A percentile compares a stretch with the other conserved stretches of the same genome.
Conservation (phyloP, 176 grass and related monocot genomes). For the Dactylis glomerata region DNA sequence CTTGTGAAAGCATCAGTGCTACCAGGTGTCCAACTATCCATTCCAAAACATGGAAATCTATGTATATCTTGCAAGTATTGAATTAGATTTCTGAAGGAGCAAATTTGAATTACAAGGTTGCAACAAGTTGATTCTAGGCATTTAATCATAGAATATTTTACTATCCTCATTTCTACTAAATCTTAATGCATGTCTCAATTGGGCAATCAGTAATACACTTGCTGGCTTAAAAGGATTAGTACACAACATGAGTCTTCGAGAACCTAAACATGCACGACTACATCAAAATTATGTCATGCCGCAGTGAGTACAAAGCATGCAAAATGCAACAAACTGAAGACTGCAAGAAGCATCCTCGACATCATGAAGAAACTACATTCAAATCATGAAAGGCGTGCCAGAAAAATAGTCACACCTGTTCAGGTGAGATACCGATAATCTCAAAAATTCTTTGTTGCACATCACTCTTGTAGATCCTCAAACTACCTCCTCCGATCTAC, state of each 20-base stretch:
- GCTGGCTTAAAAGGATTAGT: neutral
- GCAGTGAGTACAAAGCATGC: neutral
- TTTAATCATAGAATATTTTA: neutral
- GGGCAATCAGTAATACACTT: neutral
- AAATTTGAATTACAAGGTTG: neutral
- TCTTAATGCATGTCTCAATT: neutral
- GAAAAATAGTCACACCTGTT: conserved; percentile 48
- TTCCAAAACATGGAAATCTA: neutral
- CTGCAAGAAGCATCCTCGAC: neutral
- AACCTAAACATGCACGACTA: neutral
- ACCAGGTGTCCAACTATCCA: neutral
- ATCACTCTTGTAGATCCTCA: conserved; percentile 94
- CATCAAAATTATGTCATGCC: neutral
- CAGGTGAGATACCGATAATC: conserved; percentile 71
- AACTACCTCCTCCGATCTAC: conserved; percentile 90
- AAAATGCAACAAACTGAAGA: neutral
- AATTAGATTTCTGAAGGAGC: neutral
- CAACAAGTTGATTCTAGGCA: neutral
- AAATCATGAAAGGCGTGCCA: neutral
- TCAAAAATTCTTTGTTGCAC: conserved; percentile 92
- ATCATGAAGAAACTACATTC: neutral
- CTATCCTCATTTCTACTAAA: no score
- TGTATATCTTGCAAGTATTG: neutral
- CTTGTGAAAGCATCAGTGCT: neutral
- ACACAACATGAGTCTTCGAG: neutral